phyloP scores from a whole-genome alignment of 352 stramenopile species.

The Peronospora destructor region DNA sequence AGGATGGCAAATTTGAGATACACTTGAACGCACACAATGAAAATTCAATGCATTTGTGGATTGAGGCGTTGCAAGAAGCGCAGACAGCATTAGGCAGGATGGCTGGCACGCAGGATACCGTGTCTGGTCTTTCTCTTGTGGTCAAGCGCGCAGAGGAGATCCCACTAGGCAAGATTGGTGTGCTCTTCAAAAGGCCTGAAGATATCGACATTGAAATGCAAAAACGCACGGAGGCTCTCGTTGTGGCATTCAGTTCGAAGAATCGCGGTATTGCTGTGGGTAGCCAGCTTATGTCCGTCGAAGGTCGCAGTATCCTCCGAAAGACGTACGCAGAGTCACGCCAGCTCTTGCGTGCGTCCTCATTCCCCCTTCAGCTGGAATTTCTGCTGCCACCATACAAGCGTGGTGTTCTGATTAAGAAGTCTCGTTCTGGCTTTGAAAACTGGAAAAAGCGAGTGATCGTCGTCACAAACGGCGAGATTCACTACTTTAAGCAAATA shows the following conservation, averaged over 20 bases:
- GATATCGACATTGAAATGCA: constrained; percentile 72
- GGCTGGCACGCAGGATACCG: constrained; percentile 42
- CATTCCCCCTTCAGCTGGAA: constrained; percentile 60
- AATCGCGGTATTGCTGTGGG: constrained; percentile 48
- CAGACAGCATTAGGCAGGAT: constrained; percentile 49
- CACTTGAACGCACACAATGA: constrained; percentile 79
- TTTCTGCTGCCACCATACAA: constrained; percentile 84
- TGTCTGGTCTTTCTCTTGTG: constrained; percentile 58
- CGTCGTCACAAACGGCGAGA: constrained; percentile 71
- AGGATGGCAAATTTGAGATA: constrained; percentile 79
- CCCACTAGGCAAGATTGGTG: constrained; percentile 52
- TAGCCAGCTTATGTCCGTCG: constrained; percentile 67
- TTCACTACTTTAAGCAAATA: constrained; percentile 81
- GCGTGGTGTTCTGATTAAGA: constrained; percentile 73
- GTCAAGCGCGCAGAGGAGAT: constrained; percentile 77
- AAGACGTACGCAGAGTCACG: constrained; percentile 53
- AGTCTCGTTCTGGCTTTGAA: constrained; percentile 78
- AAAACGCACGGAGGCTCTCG: constrained; percentile 62
- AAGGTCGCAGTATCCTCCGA: constrained; percentile 52
- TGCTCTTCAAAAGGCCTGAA: constrained; percentile 50
- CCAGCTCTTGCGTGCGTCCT: constrained; percentile 39
- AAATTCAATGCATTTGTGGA: constrained; percentile 81
- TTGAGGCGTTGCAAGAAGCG: constrained; percentile 76
- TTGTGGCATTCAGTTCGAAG: constrained; percentile 50
- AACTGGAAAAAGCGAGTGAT: constrained; percentile 84